Evolutionary conservation across 805 yeast genomes (phyloP).

Genomic region (Yarrowia porcina): DNA sequence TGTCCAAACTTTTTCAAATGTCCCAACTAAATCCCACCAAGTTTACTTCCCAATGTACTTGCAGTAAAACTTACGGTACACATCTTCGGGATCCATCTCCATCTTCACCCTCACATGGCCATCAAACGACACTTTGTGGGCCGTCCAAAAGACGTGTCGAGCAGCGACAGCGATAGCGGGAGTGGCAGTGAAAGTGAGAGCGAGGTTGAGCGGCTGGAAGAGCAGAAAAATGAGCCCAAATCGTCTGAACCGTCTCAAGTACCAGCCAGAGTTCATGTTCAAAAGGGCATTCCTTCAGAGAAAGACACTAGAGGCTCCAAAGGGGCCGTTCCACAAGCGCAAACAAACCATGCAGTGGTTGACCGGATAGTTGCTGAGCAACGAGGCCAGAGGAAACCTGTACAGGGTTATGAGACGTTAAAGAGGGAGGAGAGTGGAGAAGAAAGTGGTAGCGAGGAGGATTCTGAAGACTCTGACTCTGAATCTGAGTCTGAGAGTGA

Average conservation of each 20-base stretch:
- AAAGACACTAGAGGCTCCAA: background rate
- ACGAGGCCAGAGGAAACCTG: background rate
- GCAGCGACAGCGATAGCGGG: constrained; percentile 9
- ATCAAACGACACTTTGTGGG: constrained; percentile 17
- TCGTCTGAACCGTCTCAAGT: background rate
- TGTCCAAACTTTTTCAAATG: too few species aligned
- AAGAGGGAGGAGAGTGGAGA: background rate
- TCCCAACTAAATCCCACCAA: too few species aligned
- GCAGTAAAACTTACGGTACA: too few species aligned
- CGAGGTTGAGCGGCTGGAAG: background rate
- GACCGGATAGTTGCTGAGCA: constrained; percentile 6
- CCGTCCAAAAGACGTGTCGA: constrained; percentile 2
- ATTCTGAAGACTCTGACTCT: constrained; percentile 24
- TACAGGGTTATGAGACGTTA: constrained; percentile 2
- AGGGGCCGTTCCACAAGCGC: background rate
- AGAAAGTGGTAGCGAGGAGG: constrained; percentile 2
- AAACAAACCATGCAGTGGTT: background rate
- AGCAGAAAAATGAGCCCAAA: background rate
- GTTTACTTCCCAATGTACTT: too few species aligned
- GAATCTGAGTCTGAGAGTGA: constrained; percentile 27
- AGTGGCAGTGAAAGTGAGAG: background rate
- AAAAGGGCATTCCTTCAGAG: too few species aligned
- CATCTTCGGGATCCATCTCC: too few species aligned
- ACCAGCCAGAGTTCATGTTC: background rate
- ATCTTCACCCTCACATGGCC: background rate